Evolutionary conservation across 2,329 filamentous ascomycete genomes (phyloP).

Genomic region (Clonostachys byssicola): DNA sequence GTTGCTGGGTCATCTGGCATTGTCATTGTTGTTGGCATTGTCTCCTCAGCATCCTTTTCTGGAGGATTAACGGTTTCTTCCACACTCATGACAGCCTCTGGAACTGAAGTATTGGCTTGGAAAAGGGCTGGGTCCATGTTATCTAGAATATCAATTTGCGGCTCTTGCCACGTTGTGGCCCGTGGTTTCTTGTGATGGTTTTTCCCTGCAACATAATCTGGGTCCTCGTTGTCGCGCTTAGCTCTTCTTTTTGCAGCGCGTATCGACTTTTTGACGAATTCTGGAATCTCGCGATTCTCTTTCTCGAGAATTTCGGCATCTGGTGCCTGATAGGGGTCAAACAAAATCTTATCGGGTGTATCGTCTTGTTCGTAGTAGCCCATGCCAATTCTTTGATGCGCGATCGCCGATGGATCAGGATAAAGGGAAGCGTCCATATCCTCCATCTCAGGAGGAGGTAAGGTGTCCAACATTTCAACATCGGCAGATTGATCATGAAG

Average conservation of each 20-base stretch:
- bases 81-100: constrained; percentile 12
- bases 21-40: constrained; percentile 8
- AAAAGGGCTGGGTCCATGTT: constrained; percentile 52
- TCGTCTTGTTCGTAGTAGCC: constrained; percentile 59
- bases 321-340: constrained; percentile 53
- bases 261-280: constrained; percentile 50
- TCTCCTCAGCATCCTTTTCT: constrained; percentile 6
- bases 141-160: constrained; percentile 22
- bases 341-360: constrained; percentile 52
- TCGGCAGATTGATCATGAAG: not conserved
- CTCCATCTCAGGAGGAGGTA: constrained; percentile 12
- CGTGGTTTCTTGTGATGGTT: constrained; percentile 35
- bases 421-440: constrained; percentile 29
- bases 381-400: constrained; percentile 49
- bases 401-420: constrained; percentile 42
- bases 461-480: not conserved
- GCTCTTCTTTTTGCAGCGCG: constrained; percentile 49
- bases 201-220: constrained; percentile 43
- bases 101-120: constrained; percentile 8
- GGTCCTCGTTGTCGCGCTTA: constrained; percentile 48
- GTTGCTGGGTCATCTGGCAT: constrained; percentile 5
- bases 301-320: constrained; percentile 34
- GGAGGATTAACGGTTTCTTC: not conserved
- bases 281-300: constrained; percentile 43
- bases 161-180: constrained; percentile 5